Evolutionary conservation across 108 stramenopile genomes (phyloP), one percentile per base, ranked within the genome.

Genomic region (Nitzschia sp.): DNA sequence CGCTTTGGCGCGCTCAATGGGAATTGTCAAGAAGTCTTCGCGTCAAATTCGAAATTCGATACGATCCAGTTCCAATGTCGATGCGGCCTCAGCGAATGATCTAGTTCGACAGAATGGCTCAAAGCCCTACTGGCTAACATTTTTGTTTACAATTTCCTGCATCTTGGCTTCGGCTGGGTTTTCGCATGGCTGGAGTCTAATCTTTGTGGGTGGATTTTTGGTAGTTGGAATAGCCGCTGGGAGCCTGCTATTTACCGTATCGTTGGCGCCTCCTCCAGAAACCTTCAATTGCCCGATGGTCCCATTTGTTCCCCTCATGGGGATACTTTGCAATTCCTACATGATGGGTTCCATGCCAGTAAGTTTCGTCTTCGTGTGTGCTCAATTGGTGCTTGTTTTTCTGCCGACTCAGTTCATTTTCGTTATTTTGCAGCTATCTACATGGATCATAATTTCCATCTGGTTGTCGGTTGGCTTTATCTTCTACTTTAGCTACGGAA

Each of bases 301-400:
- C 3, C 85, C 85, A 19, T 38, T 62, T 23, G 68, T 86, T 17
- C 85, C 85, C 5, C 42, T 80, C 1, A n/a, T 80, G 61, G 85
- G 85, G 18, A 86, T 86, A 19, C 38, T 81, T 26, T 77, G 67
- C 53, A 86, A 86, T 61, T 72, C 75, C 13, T 82, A 74, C 54
- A 86, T 86, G 85, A 83, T 86, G 85, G 81, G 82, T 26, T 76
- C 78, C 23, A 70, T 80, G 75, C 58, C 75, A 29, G 48, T 65
- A 46, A 18, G 62, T 63, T 46, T 27, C 30, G n/a, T 1, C 18
- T 3, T 9, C 15, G 8, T 9, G 21, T 8, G 8, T 11, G 8
- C 8, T 8, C 19, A 9, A 8, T 9, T 19, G 54, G 9, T 8
- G 21, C 8, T 54, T 54, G 19, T 21, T 19, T 23, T 19, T 23